phyloP scores from a whole-genome alignment of 306 rosid species.

The Mucuna pruriens region DNA sequence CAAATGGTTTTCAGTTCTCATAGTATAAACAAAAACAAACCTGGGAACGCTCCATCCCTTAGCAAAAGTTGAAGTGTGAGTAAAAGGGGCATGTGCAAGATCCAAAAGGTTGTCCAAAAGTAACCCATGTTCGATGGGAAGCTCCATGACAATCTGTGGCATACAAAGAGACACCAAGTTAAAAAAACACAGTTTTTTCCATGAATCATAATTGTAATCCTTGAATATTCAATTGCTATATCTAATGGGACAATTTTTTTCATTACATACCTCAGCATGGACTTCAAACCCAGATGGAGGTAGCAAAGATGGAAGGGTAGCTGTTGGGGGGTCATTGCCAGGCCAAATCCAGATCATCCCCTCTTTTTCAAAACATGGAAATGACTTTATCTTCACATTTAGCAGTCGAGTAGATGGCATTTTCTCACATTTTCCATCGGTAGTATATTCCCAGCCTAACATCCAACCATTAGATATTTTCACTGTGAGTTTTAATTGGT shows the following conservation, averaged over 20 bases:
- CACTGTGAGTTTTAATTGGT: constrained; percentile 1
- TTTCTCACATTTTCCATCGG: constrained; percentile 94
- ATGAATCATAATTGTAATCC: constrained; percentile 11
- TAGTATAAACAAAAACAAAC: constrained; percentile 49
- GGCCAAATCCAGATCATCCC: constrained; percentile 99
- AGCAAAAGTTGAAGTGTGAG: constrained; percentile 97
- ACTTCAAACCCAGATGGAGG: constrained; percentile 88
- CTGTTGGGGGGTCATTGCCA: constrained; percentile 80
- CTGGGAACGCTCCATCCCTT: constrained; percentile 97
- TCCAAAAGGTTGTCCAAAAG: constrained; percentile 96
- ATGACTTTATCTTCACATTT: constrained; percentile 73
- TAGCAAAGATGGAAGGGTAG: constrained; percentile 71
- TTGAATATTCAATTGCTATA: constrained; percentile 12
- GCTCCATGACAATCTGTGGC: constrained; percentile 80
- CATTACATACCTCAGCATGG: constrained; percentile 80
- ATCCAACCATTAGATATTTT: constrained; percentile 40
- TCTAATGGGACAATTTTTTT: constrained; percentile 2
- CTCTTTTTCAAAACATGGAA: constrained; percentile 90
- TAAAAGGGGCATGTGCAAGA: constrained; percentile 98
- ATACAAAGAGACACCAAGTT: constrained; percentile 25
- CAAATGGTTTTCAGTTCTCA: neutral
- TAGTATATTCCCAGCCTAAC: constrained; percentile 93
- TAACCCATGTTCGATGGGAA: constrained; percentile 91
- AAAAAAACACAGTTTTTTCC: neutral
- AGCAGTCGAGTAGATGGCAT: constrained; percentile 87